Evolutionary conservation across 306 rosid genomes (phyloP), one percentile per base, ranked within the genome.

Genomic region (Amphicarpaea edgeworthii): DNA sequence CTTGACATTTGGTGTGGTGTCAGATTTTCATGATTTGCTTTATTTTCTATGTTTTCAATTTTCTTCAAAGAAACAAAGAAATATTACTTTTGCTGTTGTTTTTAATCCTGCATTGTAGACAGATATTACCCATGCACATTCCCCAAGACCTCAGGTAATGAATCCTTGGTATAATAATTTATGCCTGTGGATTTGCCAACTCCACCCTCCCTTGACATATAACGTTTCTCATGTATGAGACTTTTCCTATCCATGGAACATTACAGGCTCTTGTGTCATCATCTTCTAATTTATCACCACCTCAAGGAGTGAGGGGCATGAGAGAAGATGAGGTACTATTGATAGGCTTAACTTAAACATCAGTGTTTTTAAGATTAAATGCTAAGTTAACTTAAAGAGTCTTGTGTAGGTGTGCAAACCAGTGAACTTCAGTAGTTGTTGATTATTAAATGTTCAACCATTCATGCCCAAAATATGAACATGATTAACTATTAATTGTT

Each of bases 281-380:
- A 30, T 45, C 97, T 55, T 83, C 99, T 57, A n/a, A n/a, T n/a
- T n/a, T n/a, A n/a, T n/a, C n/a, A n/a, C n/a, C n/a, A n/a, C n/a
- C n/a, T n/a, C n/a, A 90, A 83, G 92, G 93, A 71, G 86, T 84
- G 64, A 95, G 88, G 80, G 99, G 99, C 81, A 86, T 95, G 99
- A 85, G 95, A 88, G 99, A 95, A 85, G 99, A 95, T 70, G 99
- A 95, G 99, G 99, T 95, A 88, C 70, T 45, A 12, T 37, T 30
- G 58, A 55, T 73, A 34, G 45, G 75, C 66, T 67, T 51, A 72
- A 23, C 70, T 83, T 24, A 57, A 55, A 69, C 12, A 41, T 70
- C 63, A 71, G n/a, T 69, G 14, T 77, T 82, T 75, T 59, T 24
- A 41, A 57, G 67, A 17, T 17, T 76, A 72, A 76, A 61, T 54